Base-by-base conservation (phyloP, 2,329 filamentous ascomycete species). In the Penicillium sp. region DNA sequence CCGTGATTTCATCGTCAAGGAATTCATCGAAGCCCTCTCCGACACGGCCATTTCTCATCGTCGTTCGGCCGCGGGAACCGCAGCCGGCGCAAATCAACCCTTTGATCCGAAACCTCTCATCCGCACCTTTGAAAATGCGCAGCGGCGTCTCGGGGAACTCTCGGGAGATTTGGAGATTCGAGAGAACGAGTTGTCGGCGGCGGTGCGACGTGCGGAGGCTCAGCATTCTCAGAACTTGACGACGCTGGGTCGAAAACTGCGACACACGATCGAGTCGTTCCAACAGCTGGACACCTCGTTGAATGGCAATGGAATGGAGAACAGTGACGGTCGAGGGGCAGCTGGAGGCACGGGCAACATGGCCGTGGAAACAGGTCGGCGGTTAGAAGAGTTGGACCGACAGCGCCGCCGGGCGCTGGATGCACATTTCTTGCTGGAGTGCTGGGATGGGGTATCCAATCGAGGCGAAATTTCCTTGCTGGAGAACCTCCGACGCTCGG, bases 21-120 rank as follows among this genome's bases (percentile, higher is more conserved):
- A 98, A 73, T 98, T 98, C 66, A 85, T 98, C 60, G 94, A 98
- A 67, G 82, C 85, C 44, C 83, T 98, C 49, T 93, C 91, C 43
- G 90, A 97, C 54, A 86, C 78, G 58, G 87, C 89, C 24, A 80
- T 89, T 33, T 76, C 79, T 24, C 87, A 84, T 63, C 87, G 93
- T 46, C 85, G 88, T 50, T 96, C 90, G 11, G 83, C 81, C 6
- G 78, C 80, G 29, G 61, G 68, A 52, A 58, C 68, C 28, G 56
- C 57, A 35, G 62, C 34, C 52, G 67, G 45, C 35, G 57, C 59
- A 47, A 69, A 66, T 46, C 54, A 76, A 74, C 52, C 77, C 75
- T 98, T 98, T 72, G 93, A 98, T 63, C 90, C 93, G 0, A 98
- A 98, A 71, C 94, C 93, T 29, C 76, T 98, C 59, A 98, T 98